phyloP scores from a whole-genome alignment of 2,329 filamentous ascomycete genomes.

The Calonectria pseudoturangicola region DNA sequence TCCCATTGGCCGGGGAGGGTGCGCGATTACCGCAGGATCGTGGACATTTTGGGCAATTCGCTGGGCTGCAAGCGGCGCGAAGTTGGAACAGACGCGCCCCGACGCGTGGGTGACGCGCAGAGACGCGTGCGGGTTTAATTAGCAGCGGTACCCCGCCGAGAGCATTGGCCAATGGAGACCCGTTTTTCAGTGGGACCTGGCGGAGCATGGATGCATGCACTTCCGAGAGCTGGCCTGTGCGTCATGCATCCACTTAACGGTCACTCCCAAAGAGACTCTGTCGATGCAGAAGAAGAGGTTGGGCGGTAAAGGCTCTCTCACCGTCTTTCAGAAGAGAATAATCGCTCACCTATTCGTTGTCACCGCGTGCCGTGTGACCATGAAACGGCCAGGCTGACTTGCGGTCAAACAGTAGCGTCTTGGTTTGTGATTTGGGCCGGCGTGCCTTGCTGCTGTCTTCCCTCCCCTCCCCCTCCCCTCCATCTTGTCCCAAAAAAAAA shows the following conservation, averaged over 20 bases:
- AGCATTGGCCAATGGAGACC: constrained; percentile 45
- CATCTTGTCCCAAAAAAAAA: not conserved
- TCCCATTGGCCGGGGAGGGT: constrained; percentile 14
- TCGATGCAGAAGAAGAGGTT: constrained; percentile 5
- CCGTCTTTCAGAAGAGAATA: constrained; percentile 28
- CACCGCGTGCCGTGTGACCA: constrained; percentile 5
- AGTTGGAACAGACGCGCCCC: constrained; percentile 39
- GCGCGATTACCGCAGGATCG: constrained; percentile 35
- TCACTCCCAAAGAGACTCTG: constrained; percentile 14
- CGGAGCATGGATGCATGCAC: constrained; percentile 50
- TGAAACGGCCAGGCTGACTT: constrained; percentile 20
- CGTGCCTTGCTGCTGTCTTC: not conserved
- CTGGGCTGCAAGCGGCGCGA: constrained; percentile 19
- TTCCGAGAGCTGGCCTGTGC: constrained; percentile 51
- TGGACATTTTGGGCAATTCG: constrained; percentile 8
- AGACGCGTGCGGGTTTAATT: constrained; percentile 39
- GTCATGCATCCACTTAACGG: constrained; percentile 41
- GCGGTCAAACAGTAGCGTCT: not conserved
- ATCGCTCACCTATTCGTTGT: constrained; percentile 27
- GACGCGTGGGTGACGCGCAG: constrained; percentile 32
- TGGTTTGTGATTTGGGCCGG: not conserved
- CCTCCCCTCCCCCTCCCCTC: constrained; percentile 2
- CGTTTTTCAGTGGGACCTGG: constrained; percentile 26
- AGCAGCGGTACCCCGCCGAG: constrained; percentile 6
- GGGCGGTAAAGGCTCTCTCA: constrained; percentile 18